Evolutionary conservation across 2,329 filamentous ascomycete genomes (phyloP).

Genomic region (Aureobasidium sp.): DNA sequence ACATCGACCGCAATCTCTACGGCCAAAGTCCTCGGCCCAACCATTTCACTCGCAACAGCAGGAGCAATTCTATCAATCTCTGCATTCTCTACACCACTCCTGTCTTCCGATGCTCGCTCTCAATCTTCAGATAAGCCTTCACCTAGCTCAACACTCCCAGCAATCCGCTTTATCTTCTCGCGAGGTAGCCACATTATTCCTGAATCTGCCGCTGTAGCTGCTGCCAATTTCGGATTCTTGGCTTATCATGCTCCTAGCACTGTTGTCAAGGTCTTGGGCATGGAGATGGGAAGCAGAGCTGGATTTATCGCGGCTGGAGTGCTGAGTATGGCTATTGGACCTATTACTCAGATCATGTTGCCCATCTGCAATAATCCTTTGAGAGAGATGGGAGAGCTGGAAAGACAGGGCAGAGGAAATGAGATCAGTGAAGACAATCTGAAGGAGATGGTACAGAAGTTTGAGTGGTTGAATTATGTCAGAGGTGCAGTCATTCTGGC

Average conservation of each 20-base stretch:
- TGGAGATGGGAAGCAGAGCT: background rate
- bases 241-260: background rate
- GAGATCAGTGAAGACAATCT: background rate
- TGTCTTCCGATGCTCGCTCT: background rate
- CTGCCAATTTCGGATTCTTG: background rate
- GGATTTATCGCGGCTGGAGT: background rate
- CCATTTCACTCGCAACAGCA: background rate
- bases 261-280: background rate
- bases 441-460: background rate
- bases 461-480: conserved; percentile 6
- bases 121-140: background rate
- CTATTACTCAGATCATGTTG: conserved; percentile 1
- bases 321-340: conserved; percentile 1
- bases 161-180: conserved; percentile 4
- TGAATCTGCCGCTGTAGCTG: background rate
- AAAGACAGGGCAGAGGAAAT: background rate
- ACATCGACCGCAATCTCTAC: background rate
- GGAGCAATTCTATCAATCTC: conserved; percentile 1
- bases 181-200: background rate
- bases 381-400: background rate
- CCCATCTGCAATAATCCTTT: background rate
- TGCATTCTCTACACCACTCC: background rate
- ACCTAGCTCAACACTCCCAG: background rate
- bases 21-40: background rate
- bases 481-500: background rate